Conservation (phyloP, 371 early-diverging fungal species). For the Saksenaea oblongispora region DNA sequence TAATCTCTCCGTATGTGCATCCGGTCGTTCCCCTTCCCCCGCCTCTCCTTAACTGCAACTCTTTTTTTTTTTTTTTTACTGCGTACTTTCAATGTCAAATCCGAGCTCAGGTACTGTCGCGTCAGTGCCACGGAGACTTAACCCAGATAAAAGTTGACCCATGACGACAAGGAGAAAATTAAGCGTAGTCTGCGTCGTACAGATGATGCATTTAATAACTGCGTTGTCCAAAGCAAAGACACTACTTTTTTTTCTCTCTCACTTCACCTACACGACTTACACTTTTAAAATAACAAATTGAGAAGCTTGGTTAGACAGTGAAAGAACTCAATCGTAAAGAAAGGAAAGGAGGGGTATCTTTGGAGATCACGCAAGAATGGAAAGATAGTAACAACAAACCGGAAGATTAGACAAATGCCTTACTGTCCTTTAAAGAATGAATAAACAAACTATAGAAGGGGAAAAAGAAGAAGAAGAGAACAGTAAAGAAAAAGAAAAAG, state of each 20-base stretch:
- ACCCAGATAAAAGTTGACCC: constrained; percentile 46
- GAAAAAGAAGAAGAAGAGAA: constrained; percentile 9
- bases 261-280: neutral
- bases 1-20: constrained; percentile 1
- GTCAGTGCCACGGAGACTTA: constrained; percentile 38
- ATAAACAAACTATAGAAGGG: constrained; percentile 4
- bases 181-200: constrained; percentile 5
- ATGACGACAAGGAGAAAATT: constrained; percentile 20
- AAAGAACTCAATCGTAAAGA: neutral
- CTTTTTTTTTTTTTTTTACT: neutral
- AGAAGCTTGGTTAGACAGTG: neutral
- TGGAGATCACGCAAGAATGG: neutral
- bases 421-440: neutral
- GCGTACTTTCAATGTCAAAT: constrained; percentile 58
- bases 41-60: neutral
- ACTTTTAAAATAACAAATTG: neutral
- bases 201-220: constrained; percentile 3
- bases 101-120: constrained; percentile 47
- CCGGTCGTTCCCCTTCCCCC: neutral
- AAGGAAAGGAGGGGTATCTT: neutral
- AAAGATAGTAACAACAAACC: neutral
- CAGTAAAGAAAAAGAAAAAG: neutral
- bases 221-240: neutral
- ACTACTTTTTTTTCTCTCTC: neutral
- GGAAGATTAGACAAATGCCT: constrained; percentile 3